Base-by-base conservation (phyloP, 257 asterid species). In the Datura wrightii region DNA sequence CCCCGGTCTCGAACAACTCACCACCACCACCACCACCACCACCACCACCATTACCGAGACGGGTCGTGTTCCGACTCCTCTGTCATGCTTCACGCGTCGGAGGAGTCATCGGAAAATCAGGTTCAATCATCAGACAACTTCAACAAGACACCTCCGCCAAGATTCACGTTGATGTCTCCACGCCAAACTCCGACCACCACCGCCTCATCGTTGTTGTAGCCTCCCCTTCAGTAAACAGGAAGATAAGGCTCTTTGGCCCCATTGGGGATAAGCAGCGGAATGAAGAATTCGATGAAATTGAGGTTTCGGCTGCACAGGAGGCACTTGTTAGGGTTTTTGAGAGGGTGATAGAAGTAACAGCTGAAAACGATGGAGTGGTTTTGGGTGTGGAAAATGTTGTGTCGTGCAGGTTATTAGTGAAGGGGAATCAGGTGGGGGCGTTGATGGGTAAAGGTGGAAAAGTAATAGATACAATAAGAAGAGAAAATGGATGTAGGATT, bases 231-330 rank as follows among this genome's bases (percentile, higher is more conserved):
- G 3, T 88, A 34, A 11, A 63, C 42, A 87, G 79, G 53, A 88
- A 37, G 58, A 82, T 93, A 55, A 86, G 67, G 11, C 59, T 93
- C 44, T 24, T 69, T 56, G 86, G 79, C 37, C 16, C 42, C 18
- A 53, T 54, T 8, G 79, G 15, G 5, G 69, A 24, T 44, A 46
- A 59, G 13, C 46, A 9, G 6, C 24, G 37, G 3, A 83, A 58
- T 34, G 86, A 16, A 8, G 87, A 41, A 74, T 4, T 13, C 72
- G 88, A 79, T 24, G 86, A 74, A 84, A 71, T 88, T 42, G 88
- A 89, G 37, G 98, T 91, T 14, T 93, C 98, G 62, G 91, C 97
- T 36, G 97, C 95, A 69, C 98, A 94, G 86, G 98, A 93, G 81
- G 97, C 94, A 71, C 83, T 88, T 3, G 81, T 93, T 36, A 90